phyloP scores from a whole-genome alignment of 257 asterid genomes.

The Nicotiana sylvestris region DNA sequence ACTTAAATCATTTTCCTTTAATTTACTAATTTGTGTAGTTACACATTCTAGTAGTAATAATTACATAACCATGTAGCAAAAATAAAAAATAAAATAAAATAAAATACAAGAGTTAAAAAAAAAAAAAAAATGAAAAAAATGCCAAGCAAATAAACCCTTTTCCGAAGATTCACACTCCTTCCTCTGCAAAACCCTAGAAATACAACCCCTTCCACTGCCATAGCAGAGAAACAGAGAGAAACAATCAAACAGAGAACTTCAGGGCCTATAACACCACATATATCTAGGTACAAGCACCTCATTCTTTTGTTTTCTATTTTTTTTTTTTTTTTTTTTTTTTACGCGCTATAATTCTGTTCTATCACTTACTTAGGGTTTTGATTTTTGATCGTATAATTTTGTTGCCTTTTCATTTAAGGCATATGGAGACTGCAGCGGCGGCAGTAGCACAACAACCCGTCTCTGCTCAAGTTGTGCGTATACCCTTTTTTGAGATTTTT shows the following conservation, averaged over 20 bases:
- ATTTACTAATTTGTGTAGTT: too few species aligned
- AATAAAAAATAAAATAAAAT: too few species aligned
- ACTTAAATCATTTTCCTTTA: too few species aligned
- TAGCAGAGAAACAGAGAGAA: not conserved
- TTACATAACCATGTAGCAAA: too few species aligned
- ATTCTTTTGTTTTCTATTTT: not conserved
- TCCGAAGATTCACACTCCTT: too few species aligned
- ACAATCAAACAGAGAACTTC: not conserved
- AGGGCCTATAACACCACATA: not conserved
- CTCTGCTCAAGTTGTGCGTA: constrained; percentile 64
- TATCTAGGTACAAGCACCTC: not conserved
- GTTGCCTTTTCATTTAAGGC: not conserved
- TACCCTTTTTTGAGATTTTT: not conserved
- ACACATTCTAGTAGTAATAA: too few species aligned
- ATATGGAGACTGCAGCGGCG: constrained; percentile 31
- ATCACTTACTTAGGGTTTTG: not conserved
- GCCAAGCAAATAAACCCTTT: too few species aligned
- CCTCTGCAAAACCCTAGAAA: not conserved
- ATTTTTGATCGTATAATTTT: not conserved
- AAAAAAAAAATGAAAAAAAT: too few species aligned
- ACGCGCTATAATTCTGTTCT: not conserved
- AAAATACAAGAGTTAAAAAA: too few species aligned
- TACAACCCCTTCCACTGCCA: not conserved
- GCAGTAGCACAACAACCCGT: constrained; percentile 39
- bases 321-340: too few species aligned